phyloP scores from a whole-genome alignment of 208 protist species.

The Blastocrithidia nonstop region DNA sequence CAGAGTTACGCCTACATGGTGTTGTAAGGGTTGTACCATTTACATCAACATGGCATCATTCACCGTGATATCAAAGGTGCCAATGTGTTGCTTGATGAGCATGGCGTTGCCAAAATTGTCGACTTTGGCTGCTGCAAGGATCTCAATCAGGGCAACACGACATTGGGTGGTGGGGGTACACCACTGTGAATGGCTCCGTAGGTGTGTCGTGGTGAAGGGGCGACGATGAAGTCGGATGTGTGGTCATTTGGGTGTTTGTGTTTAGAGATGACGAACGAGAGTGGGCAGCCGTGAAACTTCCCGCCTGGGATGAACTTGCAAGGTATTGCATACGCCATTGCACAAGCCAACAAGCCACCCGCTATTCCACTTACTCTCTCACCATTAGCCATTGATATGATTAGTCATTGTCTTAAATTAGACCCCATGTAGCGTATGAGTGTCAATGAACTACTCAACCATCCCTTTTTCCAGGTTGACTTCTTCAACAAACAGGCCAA shows the following conservation, averaged over 20 bases:
- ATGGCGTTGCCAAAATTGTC: slow-evolving; percentile 80
- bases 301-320: slow-evolving; percentile 28
- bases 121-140: slow-evolving; percentile 87
- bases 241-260: slow-evolving; percentile 72
- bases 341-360: slow-evolving; percentile 30
- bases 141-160: slow-evolving; percentile 23
- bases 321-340: slow-evolving; percentile 47
- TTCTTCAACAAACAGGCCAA: slow-evolving; percentile 10
- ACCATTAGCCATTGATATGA: slow-evolving; percentile 39
- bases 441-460: slow-evolving; percentile 46
- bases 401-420: slow-evolving; percentile 30
- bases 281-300: slow-evolving; percentile 49
- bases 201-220: slow-evolving; percentile 51
- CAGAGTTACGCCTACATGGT: slow-evolving; percentile 66
- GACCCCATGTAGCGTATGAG: slow-evolving; percentile 40
- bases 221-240: slow-evolving; percentile 61
- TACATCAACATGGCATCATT: slow-evolving; percentile 68
- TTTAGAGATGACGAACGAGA: slow-evolving; percentile 66
- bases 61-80: slow-evolving; percentile 85
- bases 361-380: slow-evolving; percentile 41
- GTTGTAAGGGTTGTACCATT: slow-evolving; percentile 45
- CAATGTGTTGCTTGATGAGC: slow-evolving; percentile 79
- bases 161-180: slow-evolving; percentile 34
- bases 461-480: slow-evolving; percentile 60
- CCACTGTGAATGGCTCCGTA: slow-evolving; percentile 76